Evolutionary conservation across 2,329 filamentous ascomycete genomes (phyloP).

Genomic region (Alternaria dauci): DNA sequence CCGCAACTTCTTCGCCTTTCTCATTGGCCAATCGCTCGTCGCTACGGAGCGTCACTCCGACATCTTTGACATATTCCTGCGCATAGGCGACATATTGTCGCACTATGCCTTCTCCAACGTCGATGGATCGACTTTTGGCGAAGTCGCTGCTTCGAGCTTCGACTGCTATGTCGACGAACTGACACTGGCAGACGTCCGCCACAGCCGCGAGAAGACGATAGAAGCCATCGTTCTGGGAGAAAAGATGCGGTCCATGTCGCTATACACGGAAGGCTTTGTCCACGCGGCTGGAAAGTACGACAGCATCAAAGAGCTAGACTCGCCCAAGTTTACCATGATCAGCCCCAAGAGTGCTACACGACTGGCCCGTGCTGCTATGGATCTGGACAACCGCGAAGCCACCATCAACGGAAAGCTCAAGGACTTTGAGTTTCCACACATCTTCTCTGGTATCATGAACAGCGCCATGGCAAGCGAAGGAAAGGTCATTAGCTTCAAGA

Average conservation of each 20-base stretch:
- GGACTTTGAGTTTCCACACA: slow-evolving; percentile 87
- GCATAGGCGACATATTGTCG: slow-evolving; percentile 65
- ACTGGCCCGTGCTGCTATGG: slow-evolving; percentile 82
- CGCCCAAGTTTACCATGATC: slow-evolving; percentile 74
- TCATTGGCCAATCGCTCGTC: slow-evolving; percentile 68
- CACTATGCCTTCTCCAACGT: slow-evolving; percentile 68
- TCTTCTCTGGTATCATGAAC: slow-evolving; percentile 88
- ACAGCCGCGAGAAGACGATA: slow-evolving; percentile 86
- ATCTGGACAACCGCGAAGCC: slow-evolving; percentile 76
- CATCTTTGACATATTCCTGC: slow-evolving; percentile 68
- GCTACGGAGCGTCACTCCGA: slow-evolving; percentile 64
- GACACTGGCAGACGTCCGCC: slow-evolving; percentile 78
- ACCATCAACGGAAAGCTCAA: slow-evolving; percentile 77
- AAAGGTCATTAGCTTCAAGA: slow-evolving; percentile 80
- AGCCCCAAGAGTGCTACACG: slow-evolving; percentile 76
- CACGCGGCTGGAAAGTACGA: slow-evolving; percentile 88
- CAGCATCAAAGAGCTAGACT: slow-evolving; percentile 73
- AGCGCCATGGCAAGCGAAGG: slow-evolving; percentile 81
- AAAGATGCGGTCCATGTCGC: slow-evolving; percentile 77
- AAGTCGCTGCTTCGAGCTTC: slow-evolving; percentile 70
- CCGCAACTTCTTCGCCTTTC: slow-evolving; percentile 70
- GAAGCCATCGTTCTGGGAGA: slow-evolving; percentile 91
- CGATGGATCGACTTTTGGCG: slow-evolving; percentile 70
- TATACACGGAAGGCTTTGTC: slow-evolving; percentile 92
- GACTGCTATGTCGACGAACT: slow-evolving; percentile 80